These are phyloP conservation scores for Nothopassalora personata DNA, from an alignment of 2,329 filamentous ascomycete species.

Conservation along the genomic window DNA sequence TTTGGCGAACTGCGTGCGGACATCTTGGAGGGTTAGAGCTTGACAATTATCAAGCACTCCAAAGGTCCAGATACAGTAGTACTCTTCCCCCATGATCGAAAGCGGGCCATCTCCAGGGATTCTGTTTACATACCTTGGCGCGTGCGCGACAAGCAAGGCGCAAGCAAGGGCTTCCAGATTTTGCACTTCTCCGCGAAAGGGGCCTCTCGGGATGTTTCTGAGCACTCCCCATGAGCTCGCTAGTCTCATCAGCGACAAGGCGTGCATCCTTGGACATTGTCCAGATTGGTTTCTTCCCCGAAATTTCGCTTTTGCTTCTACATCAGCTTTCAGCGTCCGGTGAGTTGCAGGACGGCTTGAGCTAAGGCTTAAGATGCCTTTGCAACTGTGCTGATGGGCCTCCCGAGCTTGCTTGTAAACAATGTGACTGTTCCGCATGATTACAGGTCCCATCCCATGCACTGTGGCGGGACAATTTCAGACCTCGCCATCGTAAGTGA, in stretches of 20 bases:
- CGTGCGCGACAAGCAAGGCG: neutral
- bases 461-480: neutral
- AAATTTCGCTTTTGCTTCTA: too few species aligned
- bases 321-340: too few species aligned
- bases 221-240: neutral
- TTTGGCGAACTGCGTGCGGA: slow-evolving; percentile 20
- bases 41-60: neutral
- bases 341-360: too few species aligned
- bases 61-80: neutral
- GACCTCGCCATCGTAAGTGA: neutral
- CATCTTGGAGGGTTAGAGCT: slow-evolving; percentile 7
- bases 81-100: neutral
- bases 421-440: too few species aligned
- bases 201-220: neutral
- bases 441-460: too few species aligned
- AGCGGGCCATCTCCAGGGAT: neutral
- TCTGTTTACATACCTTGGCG: neutral
- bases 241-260: neutral
- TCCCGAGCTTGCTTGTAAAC: too few species aligned
- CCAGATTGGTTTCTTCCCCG: neutral
- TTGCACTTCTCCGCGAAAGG: too few species aligned
- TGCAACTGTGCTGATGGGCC: too few species aligned
- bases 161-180: neutral
- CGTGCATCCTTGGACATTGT: neutral
- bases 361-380: too few species aligned